Evolutionary conservation across 768 basidiomycete species (phyloP), one percentile per base, ranked within the genome.

Genomic region (Pisolithus albus): DNA sequence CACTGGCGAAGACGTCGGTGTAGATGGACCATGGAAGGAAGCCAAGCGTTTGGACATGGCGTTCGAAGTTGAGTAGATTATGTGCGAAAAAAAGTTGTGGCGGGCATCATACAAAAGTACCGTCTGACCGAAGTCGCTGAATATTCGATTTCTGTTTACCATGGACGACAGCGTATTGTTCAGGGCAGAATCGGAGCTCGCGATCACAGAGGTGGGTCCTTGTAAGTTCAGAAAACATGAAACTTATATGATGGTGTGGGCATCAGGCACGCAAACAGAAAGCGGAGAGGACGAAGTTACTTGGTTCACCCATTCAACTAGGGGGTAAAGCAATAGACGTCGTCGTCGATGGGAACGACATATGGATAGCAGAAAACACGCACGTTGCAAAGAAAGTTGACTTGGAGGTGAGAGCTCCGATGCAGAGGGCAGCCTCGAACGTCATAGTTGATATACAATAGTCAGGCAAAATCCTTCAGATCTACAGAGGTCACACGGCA

Each of bases 351-450:
- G 85, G 76, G 5, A 75, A 80, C 37, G 67, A 79, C 19, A 91
- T 82, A 0, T 98, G 90, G 89, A 83, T 91, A 42, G 93, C 88
- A 21, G 94, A 93, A 64, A 94, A 86, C 61, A 86, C 89, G 0
- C 80, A 83, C 50, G 75, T 84, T 6, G 77, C 83, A 15, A 78
- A 85, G 54, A 84, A 84, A 61, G 63, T 93, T 38, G 82, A 91
- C 61, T 68, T 97, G 16, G 78, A 89, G 76, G 95, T 92, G 64
- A 62, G 61, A 34, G 30, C 13, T 13, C 26, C 16, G 7, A 10
- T 13, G 53, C 51, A 47, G 26, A 26, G 49, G 30, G 1, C 32
- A 13, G 16, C 16, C 28, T 28, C 7, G 40, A 0, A 47, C 21
- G 15, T 57, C 21, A 46, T 53, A 39, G 44, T 47, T 21, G 46